These are phyloP conservation scores for Hypoxylon sp. DNA, from an alignment of 2,329 filamentous ascomycete species.

Conservation along the genomic window DNA sequence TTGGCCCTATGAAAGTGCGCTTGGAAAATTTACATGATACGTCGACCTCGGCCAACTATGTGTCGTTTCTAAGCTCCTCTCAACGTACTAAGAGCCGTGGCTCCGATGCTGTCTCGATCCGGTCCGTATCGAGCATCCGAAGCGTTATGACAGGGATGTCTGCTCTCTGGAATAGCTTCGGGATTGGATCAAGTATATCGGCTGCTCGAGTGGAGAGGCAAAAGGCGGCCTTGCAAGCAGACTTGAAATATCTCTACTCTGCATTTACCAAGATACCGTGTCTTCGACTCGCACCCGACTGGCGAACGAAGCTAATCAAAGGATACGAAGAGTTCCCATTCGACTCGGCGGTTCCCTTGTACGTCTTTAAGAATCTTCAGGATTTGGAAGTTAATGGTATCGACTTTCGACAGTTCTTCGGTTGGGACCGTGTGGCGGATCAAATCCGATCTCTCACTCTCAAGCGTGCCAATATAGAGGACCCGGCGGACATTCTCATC, in stretches of 20 bases:
- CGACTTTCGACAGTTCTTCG: conserved; percentile 96
- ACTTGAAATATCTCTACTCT: conserved; percentile 96
- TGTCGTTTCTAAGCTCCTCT: conserved; percentile 91
- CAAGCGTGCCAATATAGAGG: conserved; percentile 88
- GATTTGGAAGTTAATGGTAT: conserved; percentile 94
- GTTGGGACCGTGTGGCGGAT: conserved; percentile 94
- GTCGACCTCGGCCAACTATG: conserved; percentile 89
- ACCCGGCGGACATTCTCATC: conserved; percentile 89
- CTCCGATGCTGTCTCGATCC: conserved; percentile 90
- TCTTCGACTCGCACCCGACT: conserved; percentile 90
- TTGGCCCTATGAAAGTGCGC: conserved; percentile 96
- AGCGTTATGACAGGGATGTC: conserved; percentile 99
- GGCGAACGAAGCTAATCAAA: conserved; percentile 88
- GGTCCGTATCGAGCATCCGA: conserved; percentile 95
- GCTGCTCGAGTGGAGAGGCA: conserved; percentile 89
- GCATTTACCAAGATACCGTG: conserved; percentile 99
- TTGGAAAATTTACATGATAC: conserved; percentile 95
- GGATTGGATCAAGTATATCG: conserved; percentile 83
- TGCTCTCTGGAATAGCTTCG: conserved; percentile 89
- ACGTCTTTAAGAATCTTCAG: conserved; percentile 97
- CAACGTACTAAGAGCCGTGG: conserved; percentile 84
- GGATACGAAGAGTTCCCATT: conserved; percentile 99
- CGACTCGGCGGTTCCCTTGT: conserved; percentile 95
- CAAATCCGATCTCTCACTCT: conserved; percentile 91
- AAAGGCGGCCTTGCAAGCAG: conserved; percentile 85